These are phyloP conservation scores for Stemphylium beticola DNA, from an alignment of 2,329 filamentous ascomycete species.

Conservation along the genomic window DNA sequence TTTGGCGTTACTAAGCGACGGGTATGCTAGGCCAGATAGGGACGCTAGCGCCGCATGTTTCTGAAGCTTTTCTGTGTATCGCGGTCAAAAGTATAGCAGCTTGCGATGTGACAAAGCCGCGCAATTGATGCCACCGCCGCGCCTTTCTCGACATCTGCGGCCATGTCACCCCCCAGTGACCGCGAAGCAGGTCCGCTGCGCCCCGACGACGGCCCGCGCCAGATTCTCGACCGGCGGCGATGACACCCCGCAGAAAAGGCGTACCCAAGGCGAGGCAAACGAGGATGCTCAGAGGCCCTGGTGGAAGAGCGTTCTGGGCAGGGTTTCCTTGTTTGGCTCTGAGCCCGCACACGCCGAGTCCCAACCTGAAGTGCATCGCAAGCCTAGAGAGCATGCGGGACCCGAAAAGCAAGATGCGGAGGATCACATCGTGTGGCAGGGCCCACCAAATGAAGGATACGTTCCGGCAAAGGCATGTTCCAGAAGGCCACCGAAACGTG, in stretches of 20 bases:
- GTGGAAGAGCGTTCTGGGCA: slow-evolving; percentile 5
- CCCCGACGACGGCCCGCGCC: slow-evolving; percentile 28
- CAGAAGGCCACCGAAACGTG: background rate
- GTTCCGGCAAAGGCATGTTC: too few species aligned
- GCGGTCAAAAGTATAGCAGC: slow-evolving; percentile 14
- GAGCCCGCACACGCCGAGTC: background rate
- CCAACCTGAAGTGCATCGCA: background rate
- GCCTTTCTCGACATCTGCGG: slow-evolving; percentile 50
- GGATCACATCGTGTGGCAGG: too few species aligned
- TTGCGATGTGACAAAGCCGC: slow-evolving; percentile 42
- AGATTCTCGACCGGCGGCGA: slow-evolving; percentile 16
- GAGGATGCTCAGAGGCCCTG: background rate
- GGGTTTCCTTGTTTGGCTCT: background rate
- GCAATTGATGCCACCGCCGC: slow-evolving; percentile 55
- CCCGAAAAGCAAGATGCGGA: background rate
- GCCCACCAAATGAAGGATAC: too few species aligned
- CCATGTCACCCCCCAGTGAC: slow-evolving; percentile 53
- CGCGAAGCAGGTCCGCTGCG: slow-evolving; percentile 42
- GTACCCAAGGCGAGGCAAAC: background rate
- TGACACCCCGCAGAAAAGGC: slow-evolving; percentile 14
- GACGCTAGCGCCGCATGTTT: slow-evolving; percentile 13
- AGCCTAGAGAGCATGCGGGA: background rate
- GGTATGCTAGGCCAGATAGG: slow-evolving; percentile 14
- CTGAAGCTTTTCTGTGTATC: slow-evolving; percentile 26
- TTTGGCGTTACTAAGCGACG: slow-evolving; percentile 29